phyloP scores from a whole-genome alignment of 805 yeast species.

The Kodamaea jinghongensis region DNA sequence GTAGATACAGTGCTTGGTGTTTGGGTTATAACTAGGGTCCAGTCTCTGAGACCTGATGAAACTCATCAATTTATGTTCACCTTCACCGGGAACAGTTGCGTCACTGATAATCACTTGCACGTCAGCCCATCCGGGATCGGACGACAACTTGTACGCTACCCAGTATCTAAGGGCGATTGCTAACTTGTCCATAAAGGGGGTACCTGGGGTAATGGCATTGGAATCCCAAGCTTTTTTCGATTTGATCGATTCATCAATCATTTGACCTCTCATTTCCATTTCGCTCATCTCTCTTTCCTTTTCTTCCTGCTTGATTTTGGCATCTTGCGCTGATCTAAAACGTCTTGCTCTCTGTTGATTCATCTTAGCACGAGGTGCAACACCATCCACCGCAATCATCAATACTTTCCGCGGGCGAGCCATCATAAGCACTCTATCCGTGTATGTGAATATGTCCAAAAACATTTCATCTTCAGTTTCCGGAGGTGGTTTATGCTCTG shows the following conservation, averaged over 20 bases:
- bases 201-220: constrained; percentile 94
- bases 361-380: constrained; percentile 98
- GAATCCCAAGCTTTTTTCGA: constrained; percentile 86
- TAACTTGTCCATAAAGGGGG: constrained; percentile 90
- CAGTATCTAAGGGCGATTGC: constrained; percentile 81
- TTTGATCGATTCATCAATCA: constrained; percentile 71
- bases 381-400: constrained; percentile 98
- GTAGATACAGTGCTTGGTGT: constrained; percentile 88
- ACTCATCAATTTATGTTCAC: constrained; percentile 97
- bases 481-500: constrained; percentile 94
- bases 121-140: constrained; percentile 83
- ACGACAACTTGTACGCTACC: constrained; percentile 81
- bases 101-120: constrained; percentile 79
- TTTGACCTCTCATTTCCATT: constrained; percentile 63
- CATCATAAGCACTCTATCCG: constrained; percentile 86
- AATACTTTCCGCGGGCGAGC: constrained; percentile 84
- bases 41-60: constrained; percentile 77
- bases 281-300: constrained; percentile 58
- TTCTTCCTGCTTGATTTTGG: constrained; percentile 72
- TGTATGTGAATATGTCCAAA: constrained; percentile 88
- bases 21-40: constrained; percentile 69
- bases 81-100: constrained; percentile 97
- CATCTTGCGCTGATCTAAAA: constrained; percentile 90
- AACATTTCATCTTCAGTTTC: constrained; percentile 91
- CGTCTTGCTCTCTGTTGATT: constrained; percentile 96